phyloP scores from a whole-genome alignment of 2,329 filamentous ascomycete species.

The Penicillium sp. region DNA sequence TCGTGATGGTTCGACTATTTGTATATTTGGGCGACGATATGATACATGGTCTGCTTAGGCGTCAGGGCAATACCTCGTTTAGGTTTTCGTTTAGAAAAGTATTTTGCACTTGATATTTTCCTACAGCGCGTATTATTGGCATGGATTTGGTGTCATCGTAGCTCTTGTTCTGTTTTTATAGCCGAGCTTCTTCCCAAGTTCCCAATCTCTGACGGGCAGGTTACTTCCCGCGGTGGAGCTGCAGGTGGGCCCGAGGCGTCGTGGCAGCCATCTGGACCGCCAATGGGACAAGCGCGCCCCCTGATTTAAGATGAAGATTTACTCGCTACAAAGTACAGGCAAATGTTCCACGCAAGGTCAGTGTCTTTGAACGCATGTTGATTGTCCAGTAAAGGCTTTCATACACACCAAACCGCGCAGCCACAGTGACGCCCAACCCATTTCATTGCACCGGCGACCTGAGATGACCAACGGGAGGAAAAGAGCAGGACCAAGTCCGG shows the following conservation, averaged over 20 bases:
- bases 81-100: slow-evolving; percentile 26
- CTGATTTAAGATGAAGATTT: neutral
- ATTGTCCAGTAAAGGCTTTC: slow-evolving; percentile 19
- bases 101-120: slow-evolving; percentile 10
- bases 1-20: slow-evolving; percentile 27
- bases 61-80: slow-evolving; percentile 34
- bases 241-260: slow-evolving; percentile 16
- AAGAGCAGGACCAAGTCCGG: slow-evolving; percentile 21
- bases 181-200: neutral
- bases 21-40: slow-evolving; percentile 39
- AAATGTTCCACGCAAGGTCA: neutral
- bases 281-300: neutral
- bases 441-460: slow-evolving; percentile 22
- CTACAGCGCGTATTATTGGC: neutral
- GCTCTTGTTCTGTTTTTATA: neutral
- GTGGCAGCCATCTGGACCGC: slow-evolving; percentile 15
- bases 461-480: slow-evolving; percentile 15
- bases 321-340: neutral
- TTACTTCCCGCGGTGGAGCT: slow-evolving; percentile 12
- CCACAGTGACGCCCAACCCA: slow-evolving; percentile 26
- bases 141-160: neutral
- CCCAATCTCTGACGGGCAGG: neutral
- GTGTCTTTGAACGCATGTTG: slow-evolving; percentile 12
- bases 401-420: slow-evolving; percentile 25
- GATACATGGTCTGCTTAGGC: slow-evolving; percentile 36